Percentiles rank a stretch among this genome's conserved stretches.
Conservation (phyloP, 345 rosid species). For the Bruguiera gymnorhiza region DNA sequence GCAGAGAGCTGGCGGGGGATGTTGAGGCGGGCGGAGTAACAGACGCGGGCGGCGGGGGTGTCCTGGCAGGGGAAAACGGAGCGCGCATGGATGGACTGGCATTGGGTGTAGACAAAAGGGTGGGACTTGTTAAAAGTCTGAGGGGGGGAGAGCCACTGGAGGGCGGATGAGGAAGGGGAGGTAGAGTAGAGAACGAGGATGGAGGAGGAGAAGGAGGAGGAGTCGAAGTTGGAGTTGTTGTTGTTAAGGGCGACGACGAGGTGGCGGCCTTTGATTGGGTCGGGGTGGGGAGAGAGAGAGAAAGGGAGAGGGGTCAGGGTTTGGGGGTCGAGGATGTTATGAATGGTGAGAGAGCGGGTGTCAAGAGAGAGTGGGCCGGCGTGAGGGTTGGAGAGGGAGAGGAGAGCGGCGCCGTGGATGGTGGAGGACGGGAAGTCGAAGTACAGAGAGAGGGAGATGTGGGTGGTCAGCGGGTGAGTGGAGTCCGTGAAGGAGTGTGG, state of each 20-base stretch:
- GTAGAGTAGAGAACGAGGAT: slow-evolving; percentile 53
- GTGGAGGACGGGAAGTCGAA: slow-evolving; percentile 66
- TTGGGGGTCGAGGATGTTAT: slow-evolving; percentile 40
- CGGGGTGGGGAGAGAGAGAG: slow-evolving; percentile 39
- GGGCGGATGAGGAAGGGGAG: slow-evolving; percentile 73
- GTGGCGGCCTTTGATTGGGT: slow-evolving; percentile 52
- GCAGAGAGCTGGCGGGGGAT: slow-evolving; percentile 63
- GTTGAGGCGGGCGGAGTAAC: slow-evolving; percentile 62
- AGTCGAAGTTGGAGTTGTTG: neutral
- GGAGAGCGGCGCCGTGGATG: slow-evolving; percentile 74
- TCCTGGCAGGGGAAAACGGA: slow-evolving; percentile 95
- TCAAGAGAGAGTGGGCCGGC: slow-evolving; percentile 61
- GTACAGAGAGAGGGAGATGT: slow-evolving; percentile 66
- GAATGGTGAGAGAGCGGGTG: slow-evolving; percentile 58
- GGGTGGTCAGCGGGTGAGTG: slow-evolving; percentile 61
- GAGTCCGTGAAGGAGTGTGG: slow-evolving; percentile 88
- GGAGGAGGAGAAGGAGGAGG: neutral
- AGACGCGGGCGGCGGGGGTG: slow-evolving; percentile 80
- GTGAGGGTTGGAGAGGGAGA: slow-evolving; percentile 49
- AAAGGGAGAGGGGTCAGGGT: slow-evolving; percentile 46
- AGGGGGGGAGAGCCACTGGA: slow-evolving; percentile 78
- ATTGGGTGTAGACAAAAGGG: slow-evolving; percentile 84
- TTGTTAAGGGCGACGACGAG: slow-evolving; percentile 46
- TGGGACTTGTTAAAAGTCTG: slow-evolving; percentile 65
- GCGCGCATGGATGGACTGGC: slow-evolving; percentile 85